Percentiles rank a stretch among this genome's conserved stretches.
Conservation (phyloP, 2,329 filamentous ascomycete species). For the Ceratocystis harringtonii region DNA sequence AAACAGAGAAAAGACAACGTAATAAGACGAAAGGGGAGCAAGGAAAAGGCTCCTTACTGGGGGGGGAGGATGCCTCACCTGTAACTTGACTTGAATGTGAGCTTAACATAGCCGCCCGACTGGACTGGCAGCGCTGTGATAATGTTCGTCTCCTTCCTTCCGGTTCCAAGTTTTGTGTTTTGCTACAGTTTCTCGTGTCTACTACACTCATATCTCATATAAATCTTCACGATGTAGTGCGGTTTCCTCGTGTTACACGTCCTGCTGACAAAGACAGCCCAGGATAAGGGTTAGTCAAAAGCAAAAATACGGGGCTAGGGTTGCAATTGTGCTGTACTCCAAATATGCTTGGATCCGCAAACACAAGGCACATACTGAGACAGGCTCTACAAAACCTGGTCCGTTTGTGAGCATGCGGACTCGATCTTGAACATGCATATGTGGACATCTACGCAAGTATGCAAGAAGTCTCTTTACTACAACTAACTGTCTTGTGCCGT, state of each 20-base stretch:
- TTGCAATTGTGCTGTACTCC: not conserved
- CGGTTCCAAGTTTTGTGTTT: not conserved
- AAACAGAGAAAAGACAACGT: constrained; percentile 1
- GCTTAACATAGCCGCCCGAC: not conserved
- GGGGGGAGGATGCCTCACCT: not conserved
- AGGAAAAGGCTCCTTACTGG: not conserved
- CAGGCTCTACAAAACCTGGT: no score
- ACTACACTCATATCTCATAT: not conserved
- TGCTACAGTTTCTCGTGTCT: not conserved
- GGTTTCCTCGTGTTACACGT: not conserved
- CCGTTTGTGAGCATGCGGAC: no score
- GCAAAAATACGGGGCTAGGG: not conserved
- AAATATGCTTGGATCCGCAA: no score
- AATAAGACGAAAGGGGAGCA: not conserved
- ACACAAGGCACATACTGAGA: no score
- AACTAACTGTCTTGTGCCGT: no score
- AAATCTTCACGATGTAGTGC: not conserved
- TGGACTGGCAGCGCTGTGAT: not conserved
- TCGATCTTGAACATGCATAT: no score
- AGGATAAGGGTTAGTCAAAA: not conserved
- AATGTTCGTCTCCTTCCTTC: not conserved
- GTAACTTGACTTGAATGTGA: not conserved
- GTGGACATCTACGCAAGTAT: no score
- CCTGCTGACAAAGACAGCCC: not conserved
- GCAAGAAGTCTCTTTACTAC: no score